These are phyloP conservation scores for Naganishia antarctica DNA, from an alignment of 768 basidiomycete genomes.

Conservation along the genomic window DNA sequence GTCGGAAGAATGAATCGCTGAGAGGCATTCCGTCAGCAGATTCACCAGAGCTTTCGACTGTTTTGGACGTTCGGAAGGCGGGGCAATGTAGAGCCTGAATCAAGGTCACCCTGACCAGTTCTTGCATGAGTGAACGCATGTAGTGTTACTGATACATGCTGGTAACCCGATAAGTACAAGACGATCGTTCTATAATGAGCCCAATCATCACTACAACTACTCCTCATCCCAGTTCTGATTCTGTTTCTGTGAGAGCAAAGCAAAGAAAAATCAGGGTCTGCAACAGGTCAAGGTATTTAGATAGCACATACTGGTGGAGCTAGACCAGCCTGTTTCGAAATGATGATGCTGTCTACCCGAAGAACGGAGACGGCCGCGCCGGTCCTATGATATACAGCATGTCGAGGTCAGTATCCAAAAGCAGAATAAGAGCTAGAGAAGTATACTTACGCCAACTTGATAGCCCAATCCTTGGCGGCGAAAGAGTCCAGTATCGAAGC, in stretches of 20 bases:
- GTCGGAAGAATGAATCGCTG: too few species aligned
- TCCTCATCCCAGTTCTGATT: conserved; percentile 31
- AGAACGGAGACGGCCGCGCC: conserved; percentile 53
- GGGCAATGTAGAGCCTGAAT: too few species aligned
- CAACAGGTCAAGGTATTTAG: background rate
- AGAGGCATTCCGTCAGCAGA: too few species aligned
- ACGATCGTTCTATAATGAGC: background rate
- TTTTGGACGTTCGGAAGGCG: too few species aligned
- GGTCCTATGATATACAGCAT: conserved; percentile 26
- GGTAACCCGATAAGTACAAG: background rate
- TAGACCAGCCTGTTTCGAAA: conserved; percentile 62
- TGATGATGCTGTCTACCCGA: conserved; percentile 95
- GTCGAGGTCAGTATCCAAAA: background rate
- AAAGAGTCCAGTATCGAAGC: conserved; percentile 77
- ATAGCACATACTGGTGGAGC: conserved; percentile 37
- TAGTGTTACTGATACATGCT: too few species aligned
- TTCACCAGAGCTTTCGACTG: too few species aligned
- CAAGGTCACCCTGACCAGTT: too few species aligned
- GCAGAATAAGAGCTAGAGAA: background rate
- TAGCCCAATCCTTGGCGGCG: conserved; percentile 68
- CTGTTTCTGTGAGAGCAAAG: conserved; percentile 18
- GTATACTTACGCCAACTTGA: conserved; percentile 42
- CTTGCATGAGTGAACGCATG: too few species aligned
- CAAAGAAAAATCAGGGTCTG: background rate
- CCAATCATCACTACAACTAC: background rate